A percentile compares a stretch with the other conserved stretches of the same genome.
Conservation (phyloP, 768 basidiomycete genomes). For the Mycena epipterygia region DNA sequence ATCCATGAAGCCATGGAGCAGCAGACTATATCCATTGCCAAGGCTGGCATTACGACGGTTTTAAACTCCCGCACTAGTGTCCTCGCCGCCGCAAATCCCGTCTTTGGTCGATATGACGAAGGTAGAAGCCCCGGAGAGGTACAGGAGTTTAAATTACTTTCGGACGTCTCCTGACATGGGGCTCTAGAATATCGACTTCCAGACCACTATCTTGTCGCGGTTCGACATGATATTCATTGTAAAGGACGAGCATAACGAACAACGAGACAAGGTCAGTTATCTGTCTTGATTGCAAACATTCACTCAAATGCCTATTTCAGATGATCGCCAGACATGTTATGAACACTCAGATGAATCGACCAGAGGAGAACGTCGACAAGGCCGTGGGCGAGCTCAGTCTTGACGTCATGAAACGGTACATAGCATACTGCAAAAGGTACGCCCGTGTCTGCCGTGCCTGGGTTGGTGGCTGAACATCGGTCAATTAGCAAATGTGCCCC, state of each 20-base stretch:
- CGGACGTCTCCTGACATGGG: background rate
- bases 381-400: constrained; percentile 91
- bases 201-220: constrained; percentile 97
- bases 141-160: constrained; percentile 27
- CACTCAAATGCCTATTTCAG: constrained; percentile 53
- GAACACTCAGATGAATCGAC: constrained; percentile 98
- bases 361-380: constrained; percentile 72
- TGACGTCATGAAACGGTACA: constrained; percentile 98
- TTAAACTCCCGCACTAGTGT: constrained; percentile 97
- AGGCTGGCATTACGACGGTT: constrained; percentile 98
- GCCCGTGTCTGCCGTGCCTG: constrained; percentile 31
- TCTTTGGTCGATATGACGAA: constrained; percentile 98
- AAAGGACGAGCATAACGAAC: constrained; percentile 97
- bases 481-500: constrained; percentile 92
- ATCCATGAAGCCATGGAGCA: constrained; percentile 99
- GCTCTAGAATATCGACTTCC: constrained; percentile 91
- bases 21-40: constrained; percentile 99
- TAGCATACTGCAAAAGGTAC: constrained; percentile 95
- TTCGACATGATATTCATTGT: constrained; percentile 99
- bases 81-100: constrained; percentile 96
- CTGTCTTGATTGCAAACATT: constrained; percentile 13
- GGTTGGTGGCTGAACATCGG: background rate
- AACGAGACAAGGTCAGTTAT: constrained; percentile 83
- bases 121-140: constrained; percentile 96
- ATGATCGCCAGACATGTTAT: constrained; percentile 98